Conservation (phyloP, 2,329 filamentous ascomycete genomes). For the Fusarium cicatricum region DNA sequence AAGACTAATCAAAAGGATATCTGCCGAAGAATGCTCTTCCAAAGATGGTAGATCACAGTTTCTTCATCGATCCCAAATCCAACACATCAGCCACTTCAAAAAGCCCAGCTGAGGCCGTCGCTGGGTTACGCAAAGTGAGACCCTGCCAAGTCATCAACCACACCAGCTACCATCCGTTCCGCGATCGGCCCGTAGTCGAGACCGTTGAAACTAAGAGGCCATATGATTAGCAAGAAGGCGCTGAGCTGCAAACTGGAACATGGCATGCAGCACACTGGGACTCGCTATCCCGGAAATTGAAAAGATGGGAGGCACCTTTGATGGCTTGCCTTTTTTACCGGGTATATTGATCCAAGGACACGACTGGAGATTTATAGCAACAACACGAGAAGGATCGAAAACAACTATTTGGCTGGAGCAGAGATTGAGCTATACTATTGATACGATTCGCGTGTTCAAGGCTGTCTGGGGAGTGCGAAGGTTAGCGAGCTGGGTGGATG, state of each 20-base stretch:
- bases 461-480: background rate
- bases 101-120: background rate
- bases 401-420: constrained; percentile 1
- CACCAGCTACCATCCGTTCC: too few species aligned
- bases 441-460: constrained; percentile 1
- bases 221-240: too few species aligned
- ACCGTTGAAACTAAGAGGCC: too few species aligned
- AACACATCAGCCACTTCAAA: background rate
- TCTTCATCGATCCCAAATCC: background rate
- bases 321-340: too few species aligned
- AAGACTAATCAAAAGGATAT: background rate
- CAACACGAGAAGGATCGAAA: background rate
- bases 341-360: too few species aligned
- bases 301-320: too few species aligned
- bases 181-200: too few species aligned
- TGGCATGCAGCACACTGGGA: too few species aligned
- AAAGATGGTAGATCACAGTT: constrained; percentile 1
- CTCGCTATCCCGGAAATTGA: too few species aligned
- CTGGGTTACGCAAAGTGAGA: background rate
- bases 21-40: background rate
- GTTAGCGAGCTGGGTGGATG: constrained; percentile 2
- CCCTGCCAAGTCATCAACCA: too few species aligned
- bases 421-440: constrained; percentile 1
- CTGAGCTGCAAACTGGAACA: too few species aligned
- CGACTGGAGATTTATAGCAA: constrained; percentile 4